Base-by-base conservation (phyloP, 2,329 filamentous ascomycete species). In the Elsinoe batatas region DNA sequence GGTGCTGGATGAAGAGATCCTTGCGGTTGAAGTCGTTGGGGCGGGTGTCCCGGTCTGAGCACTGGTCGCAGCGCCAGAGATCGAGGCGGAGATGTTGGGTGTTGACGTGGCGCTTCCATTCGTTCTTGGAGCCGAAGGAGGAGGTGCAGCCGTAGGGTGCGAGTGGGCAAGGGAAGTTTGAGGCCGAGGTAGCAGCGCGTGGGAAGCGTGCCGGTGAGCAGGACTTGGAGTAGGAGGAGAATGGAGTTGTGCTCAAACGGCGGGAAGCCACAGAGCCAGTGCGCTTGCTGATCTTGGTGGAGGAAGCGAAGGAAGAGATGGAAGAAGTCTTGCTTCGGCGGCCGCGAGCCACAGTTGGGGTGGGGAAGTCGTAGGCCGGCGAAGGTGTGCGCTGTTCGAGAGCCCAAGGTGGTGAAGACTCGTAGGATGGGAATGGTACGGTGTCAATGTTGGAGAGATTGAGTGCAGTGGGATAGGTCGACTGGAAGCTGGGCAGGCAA, bases 91-190 rank as follows among this genome's bases (percentile, higher is more conserved):
- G 75, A 65, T 97, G 91, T 65, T 95, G 87, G 0, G 85, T 87
- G 32, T 76, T 74, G 63, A 91, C 82, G 66, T 97, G 91, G 0
- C 91, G 82, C 69, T 96, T 96, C 91, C 91, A 96, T 68, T 96
- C 91, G 67, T 95, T 95, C 72, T 95, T 95, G 62, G 79, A 84
- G 2, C 79, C 78, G 65, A 95, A 95, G 0, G 78, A 82, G 2
- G 82, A 80, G 0, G 59, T 61, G 71, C 91, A 97, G 33, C 85
- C 87, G 56, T 90, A 93, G 56, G 81, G 83, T 30, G 80, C 74
- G 67, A 96, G 90, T 56, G 88, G 82, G 68, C 91, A 97, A 20
- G 78, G 75, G 64, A 91, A 93, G 0, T 81, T 56, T 30, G 55
- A 57, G 55, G 35, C 47, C 7, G 12, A 12, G 78, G 0, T 80